These are phyloP conservation scores for Geotrichum aggregatum DNA, from an alignment of 1,139 yeast genomes.

Conservation along the genomic window DNA sequence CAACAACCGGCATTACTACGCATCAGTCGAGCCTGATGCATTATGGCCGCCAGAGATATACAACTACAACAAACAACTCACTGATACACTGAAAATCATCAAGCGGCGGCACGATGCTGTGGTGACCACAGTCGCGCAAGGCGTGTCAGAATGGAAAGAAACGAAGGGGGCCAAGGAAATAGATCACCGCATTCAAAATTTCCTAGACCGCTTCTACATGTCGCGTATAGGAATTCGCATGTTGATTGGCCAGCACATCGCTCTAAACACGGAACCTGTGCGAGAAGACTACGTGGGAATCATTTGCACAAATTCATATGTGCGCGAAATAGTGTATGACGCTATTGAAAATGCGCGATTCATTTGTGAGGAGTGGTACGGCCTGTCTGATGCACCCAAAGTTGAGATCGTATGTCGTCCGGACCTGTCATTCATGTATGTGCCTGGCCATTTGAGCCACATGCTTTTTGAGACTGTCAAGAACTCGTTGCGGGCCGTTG, in stretches of 20 bases:
- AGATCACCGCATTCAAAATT: constrained; percentile 64
- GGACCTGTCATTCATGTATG: constrained; percentile 74
- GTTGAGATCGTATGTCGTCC: constrained; percentile 71
- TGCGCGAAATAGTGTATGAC: constrained; percentile 73
- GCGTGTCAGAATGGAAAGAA: constrained; percentile 82
- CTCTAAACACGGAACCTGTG: constrained; percentile 58
- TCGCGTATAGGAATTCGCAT: constrained; percentile 83
- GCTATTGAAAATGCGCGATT: constrained; percentile 84
- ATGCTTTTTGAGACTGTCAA: constrained; percentile 83
- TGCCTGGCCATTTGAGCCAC: constrained; percentile 84
- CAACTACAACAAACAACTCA: constrained; percentile 64
- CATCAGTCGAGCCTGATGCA: constrained; percentile 51
- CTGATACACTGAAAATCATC: constrained; percentile 62
- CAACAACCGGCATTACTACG: constrained; percentile 51
- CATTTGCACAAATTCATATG: constrained; percentile 74
- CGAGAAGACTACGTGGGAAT: constrained; percentile 73
- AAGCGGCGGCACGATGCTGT: constrained; percentile 89
- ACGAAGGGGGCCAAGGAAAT: constrained; percentile 16
- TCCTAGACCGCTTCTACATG: constrained; percentile 79
- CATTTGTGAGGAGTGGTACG: constrained; percentile 84
- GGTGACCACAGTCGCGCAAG: constrained; percentile 88
- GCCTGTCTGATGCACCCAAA: constrained; percentile 74
- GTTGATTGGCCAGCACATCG: constrained; percentile 86
- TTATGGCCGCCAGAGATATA: constrained; percentile 72
- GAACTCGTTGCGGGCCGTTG: constrained; percentile 79